These are phyloP conservation scores for Vigna radiata DNA, from an alignment of 306 rosid genomes.

Conservation along the genomic window DNA sequence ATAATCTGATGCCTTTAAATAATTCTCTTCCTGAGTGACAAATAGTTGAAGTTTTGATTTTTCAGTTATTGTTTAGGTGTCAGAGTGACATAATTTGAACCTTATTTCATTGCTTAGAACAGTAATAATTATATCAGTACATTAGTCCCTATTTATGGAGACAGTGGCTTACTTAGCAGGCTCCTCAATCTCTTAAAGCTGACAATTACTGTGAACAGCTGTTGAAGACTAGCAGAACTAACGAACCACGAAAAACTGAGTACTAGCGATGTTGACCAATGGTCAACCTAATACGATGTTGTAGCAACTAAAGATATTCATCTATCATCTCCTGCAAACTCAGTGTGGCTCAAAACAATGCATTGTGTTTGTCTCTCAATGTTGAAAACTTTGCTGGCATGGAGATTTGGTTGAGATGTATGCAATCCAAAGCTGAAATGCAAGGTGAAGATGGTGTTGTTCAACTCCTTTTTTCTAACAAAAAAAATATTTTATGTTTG, in stretches of 20 bases:
- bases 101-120: neutral
- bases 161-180: neutral
- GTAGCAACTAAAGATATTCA: neutral
- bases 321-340: neutral
- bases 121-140: neutral
- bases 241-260: neutral
- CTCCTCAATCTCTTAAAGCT: neutral
- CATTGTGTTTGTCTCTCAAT: neutral
- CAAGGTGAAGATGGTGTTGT: too few species aligned
- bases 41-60: constrained; percentile 5
- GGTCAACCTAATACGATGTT: neutral
- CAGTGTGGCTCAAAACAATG: too few species aligned
- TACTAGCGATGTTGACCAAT: neutral
- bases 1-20: constrained; percentile 13
- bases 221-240: neutral
- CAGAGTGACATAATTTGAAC: neutral
- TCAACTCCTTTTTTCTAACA: too few species aligned
- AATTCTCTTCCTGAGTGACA: constrained; percentile 5
- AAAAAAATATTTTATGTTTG: too few species aligned
- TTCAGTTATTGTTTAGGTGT: neutral
- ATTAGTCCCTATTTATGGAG: neutral
- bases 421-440: neutral
- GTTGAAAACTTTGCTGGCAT: neutral
- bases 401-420: neutral
- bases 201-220: neutral